Base-by-base conservation (phyloP, 371 early-diverging fungal species). In the Lichtheimia ramosa region DNA sequence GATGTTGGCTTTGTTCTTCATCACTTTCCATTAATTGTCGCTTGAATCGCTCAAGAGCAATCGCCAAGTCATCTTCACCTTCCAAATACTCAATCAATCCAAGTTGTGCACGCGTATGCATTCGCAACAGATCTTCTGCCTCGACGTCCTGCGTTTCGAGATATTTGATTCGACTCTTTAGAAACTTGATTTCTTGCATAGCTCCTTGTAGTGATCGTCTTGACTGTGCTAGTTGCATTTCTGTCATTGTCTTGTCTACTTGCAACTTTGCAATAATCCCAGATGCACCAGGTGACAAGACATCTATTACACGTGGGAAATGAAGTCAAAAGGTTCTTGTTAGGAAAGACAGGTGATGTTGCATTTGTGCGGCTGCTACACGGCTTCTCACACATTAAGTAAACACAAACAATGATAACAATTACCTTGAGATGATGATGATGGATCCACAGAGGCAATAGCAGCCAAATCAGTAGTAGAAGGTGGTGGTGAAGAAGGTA, bases 81-180 rank as follows among this genome's bases (percentile, higher is more conserved):
- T 74, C 75, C 13, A 78, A 54, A 42, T 65, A 74, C 25, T 78
- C 75, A 25, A 73, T 73, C 51, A 74, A 39, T 4, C 70, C 68
- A 3, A 74, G 56, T 46, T 74, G 74, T 25, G 78, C 73, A 23
- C 69, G 65, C 23, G 75, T 66, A 43, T 74, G 72, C 57, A 68
- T 60, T 13, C 57, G 59, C 58, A 71, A 59, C 3, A 70, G 13
- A 24, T 73, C 65, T 16, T 76, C 70, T 5, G 20, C 34, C 34
- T 54, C 27, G 5, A 46, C n/a, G 20, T 54, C 28, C 12, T 21
- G 13, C 18, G 25, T 27, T 14, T 43, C 43, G 24, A 50, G 28
- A 2, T 25, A 18, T 13, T 41, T 27, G 24, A 53, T 62, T 15
- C 23, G 53, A 23, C 28, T 16, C 14, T 52, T 53, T 5, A 52